phyloP scores from a whole-genome alignment of 23 red algal genomes.

The Agarophyton chilense region DNA sequence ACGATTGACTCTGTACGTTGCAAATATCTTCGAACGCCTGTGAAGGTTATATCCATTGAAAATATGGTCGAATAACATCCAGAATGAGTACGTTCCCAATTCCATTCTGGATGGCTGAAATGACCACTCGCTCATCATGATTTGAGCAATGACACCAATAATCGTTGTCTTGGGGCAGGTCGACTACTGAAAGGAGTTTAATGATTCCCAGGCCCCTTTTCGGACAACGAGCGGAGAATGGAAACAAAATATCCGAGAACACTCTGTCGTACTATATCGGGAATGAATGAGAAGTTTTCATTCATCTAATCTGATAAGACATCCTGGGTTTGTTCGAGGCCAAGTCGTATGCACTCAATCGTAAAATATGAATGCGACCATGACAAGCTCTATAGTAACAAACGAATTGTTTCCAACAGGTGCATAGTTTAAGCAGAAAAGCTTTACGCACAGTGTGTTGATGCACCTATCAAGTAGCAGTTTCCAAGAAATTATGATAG shows the following conservation, averaged over 20 bases:
- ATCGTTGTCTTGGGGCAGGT: background rate
- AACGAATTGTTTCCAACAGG: background rate
- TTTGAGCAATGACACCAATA: background rate
- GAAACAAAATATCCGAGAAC: background rate
- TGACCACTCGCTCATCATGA: background rate
- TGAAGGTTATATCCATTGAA: no score
- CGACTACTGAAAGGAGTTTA: background rate
- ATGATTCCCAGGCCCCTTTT: background rate
- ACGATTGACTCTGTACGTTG: no score
- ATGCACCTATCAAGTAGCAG: background rate
- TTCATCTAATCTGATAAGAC: background rate
- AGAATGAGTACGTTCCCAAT: no score
- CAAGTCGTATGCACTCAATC: background rate
- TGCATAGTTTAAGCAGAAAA: background rate
- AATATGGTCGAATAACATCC: no score
- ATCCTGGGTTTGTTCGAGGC: background rate
- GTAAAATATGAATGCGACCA: background rate
- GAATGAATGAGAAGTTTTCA: background rate
- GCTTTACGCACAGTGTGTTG: background rate
- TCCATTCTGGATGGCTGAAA: background rate
- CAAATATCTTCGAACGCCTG: no score
- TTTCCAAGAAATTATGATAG: background rate
- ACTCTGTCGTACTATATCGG: background rate
- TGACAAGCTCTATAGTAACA: background rate
- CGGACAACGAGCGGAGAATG: background rate